Evolutionary conservation across 75 land plant genomes (phyloP).

Genomic region (Gnetum montanum): DNA sequence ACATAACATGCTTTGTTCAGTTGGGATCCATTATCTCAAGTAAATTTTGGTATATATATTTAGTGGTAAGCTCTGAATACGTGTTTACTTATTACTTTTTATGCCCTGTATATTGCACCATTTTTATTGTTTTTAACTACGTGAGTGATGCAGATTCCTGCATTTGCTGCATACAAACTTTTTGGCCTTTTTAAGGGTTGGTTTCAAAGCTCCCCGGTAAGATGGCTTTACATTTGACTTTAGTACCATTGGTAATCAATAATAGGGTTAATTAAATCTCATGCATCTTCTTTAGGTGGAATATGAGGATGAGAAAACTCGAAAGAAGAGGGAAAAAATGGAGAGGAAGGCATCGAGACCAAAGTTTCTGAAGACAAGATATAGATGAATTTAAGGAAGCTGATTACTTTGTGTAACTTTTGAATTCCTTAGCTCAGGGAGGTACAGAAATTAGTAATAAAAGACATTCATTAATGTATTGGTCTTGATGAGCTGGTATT

Average conservation of each 20-base stretch:
- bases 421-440: too few species aligned
- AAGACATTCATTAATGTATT: too few species aligned
- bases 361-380: constrained; percentile 30
- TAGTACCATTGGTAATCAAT: not conserved
- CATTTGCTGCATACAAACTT: constrained; percentile 44
- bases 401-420: too few species aligned
- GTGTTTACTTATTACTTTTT: too few species aligned
- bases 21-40: constrained; percentile 68
- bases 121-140: not conserved
- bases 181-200: constrained; percentile 35
- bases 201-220: constrained; percentile 49
- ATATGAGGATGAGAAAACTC: constrained; percentile 66
- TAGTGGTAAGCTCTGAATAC: constrained; percentile 77
- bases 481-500: too few species aligned
- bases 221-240: too few species aligned
- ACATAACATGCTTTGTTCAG: constrained; percentile 95
- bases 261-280: not conserved
- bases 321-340: constrained; percentile 71
- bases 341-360: constrained; percentile 53
- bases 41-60: constrained; percentile 82
- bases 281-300: constrained; percentile 25
- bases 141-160: constrained; percentile 47
- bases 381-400: constrained; percentile 13
- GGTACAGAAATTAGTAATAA: too few species aligned
- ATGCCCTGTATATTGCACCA: not conserved